Base-by-base conservation (phyloP, 2,329 filamentous ascomycete species). In the Cryphonectria naterciae region DNA sequence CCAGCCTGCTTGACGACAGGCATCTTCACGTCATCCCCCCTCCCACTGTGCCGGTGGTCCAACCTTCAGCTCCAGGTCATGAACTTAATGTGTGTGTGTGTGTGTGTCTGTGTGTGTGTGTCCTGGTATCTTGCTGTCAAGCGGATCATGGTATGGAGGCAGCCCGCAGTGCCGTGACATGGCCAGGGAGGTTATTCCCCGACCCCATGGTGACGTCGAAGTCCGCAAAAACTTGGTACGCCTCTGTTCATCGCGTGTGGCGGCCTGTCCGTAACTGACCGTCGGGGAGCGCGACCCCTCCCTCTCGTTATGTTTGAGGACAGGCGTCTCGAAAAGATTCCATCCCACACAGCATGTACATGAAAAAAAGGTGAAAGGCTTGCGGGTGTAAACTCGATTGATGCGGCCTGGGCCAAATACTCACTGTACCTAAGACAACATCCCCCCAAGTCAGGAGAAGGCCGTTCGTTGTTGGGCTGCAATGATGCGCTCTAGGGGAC, bases 11-110 rank as follows among this genome's bases (percentile, higher is more conserved):
- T 61, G 52, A 22, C 25, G 63, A 52, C 63, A 65, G 43, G 63
- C 41, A 58, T 17, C 43, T 65, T 65, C 63, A 65, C 25, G 63
- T 65, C 63, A 65, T 65, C 41, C 49, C 60, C 32, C 13, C 32
- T 17, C 19, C 10, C 63, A 22, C n/a, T 25, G 35, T 41, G 41
- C 15, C 35, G 37, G 43, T 28, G 28, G 22, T 13, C 28, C 17
- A 32, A n/a, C 17, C 63, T 35, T n/a, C 37, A 28, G 22, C 37
- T 28, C 39, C 25, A 39, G 39, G 6, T 46, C 22, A 19, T 46
- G n/a, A 35, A 58, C 25, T 49, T 32, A 32, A 32, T 32, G 5
- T 22, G 17, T 49, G 43, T 49, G 46, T n/a, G 22, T 49, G 22
- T 49, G 46, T 22, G 43, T 22, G 17, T 43, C 17, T 19, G 19